These are phyloP conservation scores for Pyrus communis DNA, from an alignment of 306 rosid species.

Conservation along the genomic window DNA sequence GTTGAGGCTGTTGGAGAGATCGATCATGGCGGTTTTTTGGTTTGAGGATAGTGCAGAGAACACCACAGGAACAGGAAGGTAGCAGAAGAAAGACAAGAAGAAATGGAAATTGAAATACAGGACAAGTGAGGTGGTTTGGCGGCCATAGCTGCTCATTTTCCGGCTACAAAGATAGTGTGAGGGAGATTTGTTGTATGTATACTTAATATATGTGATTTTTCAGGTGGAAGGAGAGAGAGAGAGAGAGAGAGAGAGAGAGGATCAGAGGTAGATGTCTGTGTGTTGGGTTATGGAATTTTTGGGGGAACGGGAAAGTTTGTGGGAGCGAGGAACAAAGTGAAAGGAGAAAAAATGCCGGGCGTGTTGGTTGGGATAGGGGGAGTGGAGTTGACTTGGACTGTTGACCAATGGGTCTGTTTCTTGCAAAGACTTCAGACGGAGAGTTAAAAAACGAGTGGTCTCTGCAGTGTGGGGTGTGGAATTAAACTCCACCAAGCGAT, in stretches of 20 bases:
- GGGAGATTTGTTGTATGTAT: neutral
- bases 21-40: slow-evolving; percentile 41
- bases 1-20: slow-evolving; percentile 18
- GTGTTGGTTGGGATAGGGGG: neutral
- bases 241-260: too few species aligned
- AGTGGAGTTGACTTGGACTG: neutral
- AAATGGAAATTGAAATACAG: neutral
- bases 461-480: too few species aligned
- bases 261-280: neutral
- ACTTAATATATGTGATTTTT: neutral
- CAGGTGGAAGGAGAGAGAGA: neutral
- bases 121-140: too few species aligned
- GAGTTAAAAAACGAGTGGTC: too few species aligned
- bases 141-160: too few species aligned
- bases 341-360: neutral
- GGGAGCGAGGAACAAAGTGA: neutral
- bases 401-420: neutral
- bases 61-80: slow-evolving; percentile 26
- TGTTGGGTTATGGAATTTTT: neutral
- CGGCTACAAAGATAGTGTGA: neutral
- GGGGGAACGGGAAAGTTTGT: neutral
- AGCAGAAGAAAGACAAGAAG: slow-evolving; percentile 12
- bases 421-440: too few species aligned
- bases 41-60: slow-evolving; percentile 37
- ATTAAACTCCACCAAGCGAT: too few species aligned